These are phyloP conservation scores for Paraglomus occultum DNA, from an alignment of 192 early-diverging fungal species.

Conservation along the genomic window DNA sequence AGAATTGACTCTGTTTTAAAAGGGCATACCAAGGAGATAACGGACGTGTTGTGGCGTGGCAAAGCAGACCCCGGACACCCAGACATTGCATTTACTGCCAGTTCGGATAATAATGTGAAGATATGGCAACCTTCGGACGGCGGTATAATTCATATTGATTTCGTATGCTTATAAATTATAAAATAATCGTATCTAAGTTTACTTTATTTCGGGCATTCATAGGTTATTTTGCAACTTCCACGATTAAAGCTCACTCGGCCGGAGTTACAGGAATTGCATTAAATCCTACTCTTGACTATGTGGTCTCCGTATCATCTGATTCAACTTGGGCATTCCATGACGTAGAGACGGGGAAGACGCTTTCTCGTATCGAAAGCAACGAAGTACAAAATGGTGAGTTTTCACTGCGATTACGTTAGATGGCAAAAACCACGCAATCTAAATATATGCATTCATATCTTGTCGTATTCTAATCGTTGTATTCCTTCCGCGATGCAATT, in stretches of 20 bases:
- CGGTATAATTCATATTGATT: constrained; percentile 40
- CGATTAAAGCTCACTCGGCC: constrained; percentile 63
- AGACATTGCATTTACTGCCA: constrained; percentile 65
- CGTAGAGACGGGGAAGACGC: constrained; percentile 56
- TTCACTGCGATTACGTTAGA: background rate
- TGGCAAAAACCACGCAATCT: constrained; percentile 15
- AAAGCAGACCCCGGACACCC: constrained; percentile 43
- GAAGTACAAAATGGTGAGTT: constrained; percentile 47
- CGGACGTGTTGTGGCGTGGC: constrained; percentile 64
- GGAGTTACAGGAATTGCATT: constrained; percentile 75
- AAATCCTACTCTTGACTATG: constrained; percentile 80
- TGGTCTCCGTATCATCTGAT: constrained; percentile 71
- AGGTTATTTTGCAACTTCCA: constrained; percentile 47
- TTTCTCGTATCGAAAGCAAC: constrained; percentile 44
- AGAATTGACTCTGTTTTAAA: constrained; percentile 68
- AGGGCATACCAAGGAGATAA: constrained; percentile 84
- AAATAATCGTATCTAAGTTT: constrained; percentile 10
- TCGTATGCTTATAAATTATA: constrained; percentile 28
- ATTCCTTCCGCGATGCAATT: constrained; percentile 14
- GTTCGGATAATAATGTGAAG: constrained; percentile 81
- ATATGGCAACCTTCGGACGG: constrained; percentile 59
- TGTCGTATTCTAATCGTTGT: no score
- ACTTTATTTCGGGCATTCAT: background rate
- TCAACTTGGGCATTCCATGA: constrained; percentile 82
- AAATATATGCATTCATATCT: constrained; percentile 28